Evolutionary conservation across 2,329 filamentous ascomycete species (phyloP), one percentile per base, ranked within the genome.

Genomic region (Calonectria crousiana): DNA sequence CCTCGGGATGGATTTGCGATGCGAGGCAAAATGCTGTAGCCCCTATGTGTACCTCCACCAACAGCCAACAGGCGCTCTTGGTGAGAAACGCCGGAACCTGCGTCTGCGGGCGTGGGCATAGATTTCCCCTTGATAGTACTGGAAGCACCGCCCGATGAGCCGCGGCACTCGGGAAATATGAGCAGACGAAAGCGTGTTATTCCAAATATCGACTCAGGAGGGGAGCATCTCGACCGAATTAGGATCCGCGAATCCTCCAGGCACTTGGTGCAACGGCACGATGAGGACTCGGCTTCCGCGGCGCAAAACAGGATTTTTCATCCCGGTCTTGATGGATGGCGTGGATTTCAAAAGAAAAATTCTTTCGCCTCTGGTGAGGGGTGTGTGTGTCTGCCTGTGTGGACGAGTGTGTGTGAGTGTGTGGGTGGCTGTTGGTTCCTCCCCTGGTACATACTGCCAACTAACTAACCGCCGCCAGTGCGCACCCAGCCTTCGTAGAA

Each of bases 321-420:
- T 75, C 74, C 77, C 68, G 60, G 77, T 65, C 72, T 69, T 71
- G 77, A 78, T 78, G 69, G 51, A 70, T 68, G 67, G 72, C 72
- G 72, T 67, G 68, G 76, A 74, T 73, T 78, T 78, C 77, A 75
- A 69, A 44, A n/a, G 14, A 30, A 26, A 13, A 62, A 26, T 30
- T 69, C 62, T 60, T 64, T 53, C 30, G 8, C 26, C 38, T 34
- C 28, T 14, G 18, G 26, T 32, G 71, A 53, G 51, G 60, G 68
- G 68, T n/a, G 71, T n/a, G 69, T 30, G 38, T 44, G 58, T 28
- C 56, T 28, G 23, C 38, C n/a, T 28, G 56, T 18, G 36, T 47
- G 60, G 20, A 38, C 20, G 60, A 32, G 60, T 65, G 38, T 65
- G 60, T 49, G 18, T 34, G 38, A 30, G 38, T 65, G 60, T 71